Percentiles rank a stretch among this genome's conserved stretches.
These are phyloP conservation scores for Nemania serpens DNA, from an alignment of 2,329 filamentous ascomycete species.

Conservation along the genomic window DNA sequence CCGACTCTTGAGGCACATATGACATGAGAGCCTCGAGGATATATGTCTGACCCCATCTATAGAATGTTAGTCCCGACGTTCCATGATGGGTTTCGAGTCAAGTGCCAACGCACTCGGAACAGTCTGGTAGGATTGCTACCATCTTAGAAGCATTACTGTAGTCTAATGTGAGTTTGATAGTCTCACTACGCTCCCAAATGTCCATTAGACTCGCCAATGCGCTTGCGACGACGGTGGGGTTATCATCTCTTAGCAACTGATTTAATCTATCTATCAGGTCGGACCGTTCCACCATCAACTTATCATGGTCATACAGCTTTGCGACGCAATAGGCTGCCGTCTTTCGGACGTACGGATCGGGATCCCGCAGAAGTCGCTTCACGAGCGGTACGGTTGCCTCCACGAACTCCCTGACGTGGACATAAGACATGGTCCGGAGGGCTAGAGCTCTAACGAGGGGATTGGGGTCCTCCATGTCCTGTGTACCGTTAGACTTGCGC, in stretches of 20 bases:
- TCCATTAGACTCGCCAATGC: conserved; percentile 91
- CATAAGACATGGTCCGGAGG: conserved; percentile 93
- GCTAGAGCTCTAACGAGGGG: conserved; percentile 91
- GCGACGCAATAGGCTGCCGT: conserved; percentile 96
- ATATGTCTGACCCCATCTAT: conserved; percentile 96
- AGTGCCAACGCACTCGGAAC: conserved; percentile 76
- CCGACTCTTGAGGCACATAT: conserved; percentile 89
- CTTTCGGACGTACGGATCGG: conserved; percentile 95
- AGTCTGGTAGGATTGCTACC: conserved; percentile 93
- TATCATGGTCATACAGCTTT: conserved; percentile 97
- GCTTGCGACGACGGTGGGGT: conserved; percentile 95
- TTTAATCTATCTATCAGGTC: conserved; percentile 94
- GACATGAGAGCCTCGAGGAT: conserved; percentile 98
- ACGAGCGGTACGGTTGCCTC: conserved; percentile 85
- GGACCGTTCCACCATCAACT: conserved; percentile 83
- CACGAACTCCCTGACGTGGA: conserved; percentile 95
- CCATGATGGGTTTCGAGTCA: background rate
- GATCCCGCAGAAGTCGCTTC: conserved; percentile 80
- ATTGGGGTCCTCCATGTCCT: conserved; percentile 94
- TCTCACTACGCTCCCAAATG: conserved; percentile 97
- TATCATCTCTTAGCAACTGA: conserved; percentile 87
- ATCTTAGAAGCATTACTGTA: conserved; percentile 98
- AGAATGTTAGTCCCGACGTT: conserved; percentile 12
- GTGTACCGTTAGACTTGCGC: conserved; percentile 30
- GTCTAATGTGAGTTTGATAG: conserved; percentile 97